A percentile compares a stretch with the other conserved stretches of the same genome.
Evolutionary conservation across 306 rosid species (phyloP).

Genomic region (Vigna hirtella): DNA sequence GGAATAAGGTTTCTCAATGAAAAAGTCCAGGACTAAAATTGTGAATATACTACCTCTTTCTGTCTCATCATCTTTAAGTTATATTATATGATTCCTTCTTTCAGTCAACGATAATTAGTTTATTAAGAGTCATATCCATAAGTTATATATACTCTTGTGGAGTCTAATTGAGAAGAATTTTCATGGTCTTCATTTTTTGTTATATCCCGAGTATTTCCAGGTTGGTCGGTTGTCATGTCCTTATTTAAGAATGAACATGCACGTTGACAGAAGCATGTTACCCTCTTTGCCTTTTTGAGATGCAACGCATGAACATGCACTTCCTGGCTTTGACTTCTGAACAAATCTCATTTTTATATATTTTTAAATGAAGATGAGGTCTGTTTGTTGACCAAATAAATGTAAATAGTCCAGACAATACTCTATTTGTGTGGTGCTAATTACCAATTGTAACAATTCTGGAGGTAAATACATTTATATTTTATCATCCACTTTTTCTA

Average conservation of each 20-base stretch:
- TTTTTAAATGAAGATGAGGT: conserved; percentile 23
- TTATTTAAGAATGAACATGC: conserved; percentile 64
- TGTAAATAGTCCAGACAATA: conserved; percentile 2
- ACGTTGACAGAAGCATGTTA: conserved; percentile 85
- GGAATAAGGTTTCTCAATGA: conserved; percentile 6
- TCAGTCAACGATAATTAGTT: conserved; percentile 2
- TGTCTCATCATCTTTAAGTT: conserved; percentile 12
- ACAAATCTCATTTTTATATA: conserved; percentile 3
- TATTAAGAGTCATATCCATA: conserved; percentile 7
- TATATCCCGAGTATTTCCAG: conserved; percentile 24
- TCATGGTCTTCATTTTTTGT: conserved; percentile 1
- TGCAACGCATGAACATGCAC: conserved; percentile 60
- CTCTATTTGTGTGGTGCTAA: background rate
- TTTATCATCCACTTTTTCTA: background rate
- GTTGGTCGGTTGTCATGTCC: conserved; percentile 20
- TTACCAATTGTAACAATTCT: background rate
- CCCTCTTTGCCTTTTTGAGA: conserved; percentile 51
- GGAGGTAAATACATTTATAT: background rate
- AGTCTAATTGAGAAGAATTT: conserved; percentile 12
- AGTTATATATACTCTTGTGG: conserved; percentile 1
- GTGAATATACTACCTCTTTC: conserved; percentile 9
- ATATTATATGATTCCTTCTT: conserved; percentile 9
- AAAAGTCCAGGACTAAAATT: conserved; percentile 2
- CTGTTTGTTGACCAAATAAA: conserved; percentile 63
- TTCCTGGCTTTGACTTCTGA: conserved; percentile 58